Evolutionary conservation across 257 asterid genomes (phyloP), one percentile per base, ranked within the genome.

Genomic region (Solanum sitiens): DNA sequence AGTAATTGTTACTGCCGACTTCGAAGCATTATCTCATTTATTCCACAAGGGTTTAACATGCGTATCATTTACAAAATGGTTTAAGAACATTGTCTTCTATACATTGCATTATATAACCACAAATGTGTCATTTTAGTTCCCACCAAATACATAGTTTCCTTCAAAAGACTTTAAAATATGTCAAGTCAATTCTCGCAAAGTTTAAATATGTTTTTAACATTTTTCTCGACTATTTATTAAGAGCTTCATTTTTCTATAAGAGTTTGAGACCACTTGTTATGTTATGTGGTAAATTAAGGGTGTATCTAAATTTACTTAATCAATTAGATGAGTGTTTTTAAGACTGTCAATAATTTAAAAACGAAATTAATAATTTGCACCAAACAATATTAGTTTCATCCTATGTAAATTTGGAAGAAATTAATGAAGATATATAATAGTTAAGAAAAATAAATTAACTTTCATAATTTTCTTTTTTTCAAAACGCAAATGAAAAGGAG

Each of bases 171-270:
- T 59, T 59, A 25, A 59, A 59, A 59, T 8, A 20, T 20, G 25
- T 25, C 1, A 0, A 0, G 65, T 0, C 63, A 18, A 15, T 2
- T 50, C 3, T 53, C 0, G 9, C 61, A 1, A 16, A 16, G 61
- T 53, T 53, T 53, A 16, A 0, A 53, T 23, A 53, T 16, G 61
- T 53, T 53, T 53, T 53, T 16, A 6, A 18, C 9, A 6, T 21
- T 53, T 21, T 6, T 53, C 3, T 53, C 1, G 10, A 0, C 0
- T 1, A 16, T 53, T 53, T 53, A 53, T 6, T 53, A 53, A 16
- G 63, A 53, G 8, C 10, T 53, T 53, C 8, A 53, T 53, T 7
- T 21, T 53, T 8, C 0, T 53, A 53, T 0, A 53, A 53, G 7
- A 50, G 9, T 15, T 50, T 50, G 20, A 50, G 61, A 53, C 4